Evolutionary conservation across 2,329 filamentous ascomycete species (phyloP), one percentile per base, ranked within the genome.

Genomic region (Phialophora chinensis): DNA sequence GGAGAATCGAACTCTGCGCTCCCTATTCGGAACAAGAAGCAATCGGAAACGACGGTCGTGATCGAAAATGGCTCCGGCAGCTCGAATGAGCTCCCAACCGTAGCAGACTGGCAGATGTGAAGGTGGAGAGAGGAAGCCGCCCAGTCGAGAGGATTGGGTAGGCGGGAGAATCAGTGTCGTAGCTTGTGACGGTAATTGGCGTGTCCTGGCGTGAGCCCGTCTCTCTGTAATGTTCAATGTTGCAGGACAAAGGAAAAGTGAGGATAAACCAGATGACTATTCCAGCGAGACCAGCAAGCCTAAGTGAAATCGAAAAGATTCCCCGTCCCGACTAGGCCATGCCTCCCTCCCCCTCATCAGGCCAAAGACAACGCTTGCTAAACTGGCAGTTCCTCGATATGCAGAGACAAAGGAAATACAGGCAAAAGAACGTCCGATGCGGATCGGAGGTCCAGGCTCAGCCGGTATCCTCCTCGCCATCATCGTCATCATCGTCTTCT

Each of bases 401-500:
- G 64, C 66, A 64, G 50, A 53, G 49, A 71, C 64, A 70, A 69
- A 72, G 38, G 62, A 70, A 63, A 65, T 5, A 54, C 31, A 47
- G 29, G 62, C 50, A 60, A 56, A 62, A 65, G 47, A 65, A 57
- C 49, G 47, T 47, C 55, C 59, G 27, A 47, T 31, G 53, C 25
- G 44, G 27, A 38, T n/a, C 29, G 25, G 62, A 27, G 54, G 38
- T 12, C 58, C 44, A 54, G 38, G 61, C 44, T 66, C 66, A 68
- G 47, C 65, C 62, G 55, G 67, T 52, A 53, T 82, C 83, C 67
- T 85, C 83, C 61, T 83, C 83, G 70, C 84, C 84, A 42, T 83
- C 84, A 31, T 85, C 84, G 62, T 82, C 81, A 65, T 86, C 84
- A 57, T 84, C 84, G 62, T 84, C 83, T 61, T 86, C 84, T 33